Conservation (phyloP, 176 grass and related monocot genomes). For the Oryza longistaminata region DNA sequence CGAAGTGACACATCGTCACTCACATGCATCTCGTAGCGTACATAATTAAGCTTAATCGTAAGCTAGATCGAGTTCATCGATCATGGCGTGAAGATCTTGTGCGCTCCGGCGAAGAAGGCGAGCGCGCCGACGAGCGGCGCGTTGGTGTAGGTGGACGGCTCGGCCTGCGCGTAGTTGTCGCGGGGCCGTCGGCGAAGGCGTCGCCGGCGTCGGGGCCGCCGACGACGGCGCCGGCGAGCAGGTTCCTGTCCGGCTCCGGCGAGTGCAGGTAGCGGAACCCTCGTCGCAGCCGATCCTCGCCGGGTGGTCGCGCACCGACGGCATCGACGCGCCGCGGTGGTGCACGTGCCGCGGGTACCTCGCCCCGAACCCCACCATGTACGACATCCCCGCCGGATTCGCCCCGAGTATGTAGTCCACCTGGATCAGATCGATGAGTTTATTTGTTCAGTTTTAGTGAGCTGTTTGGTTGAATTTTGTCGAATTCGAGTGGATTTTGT, state of each 20-base stretch:
- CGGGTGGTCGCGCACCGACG: constrained; percentile 53
- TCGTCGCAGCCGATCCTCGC: constrained; percentile 37
- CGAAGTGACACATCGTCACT: neutral
- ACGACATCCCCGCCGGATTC: constrained; percentile 50
- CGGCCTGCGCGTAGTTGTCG: constrained; percentile 52
- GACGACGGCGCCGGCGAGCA: constrained; percentile 59
- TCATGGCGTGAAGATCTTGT: neutral
- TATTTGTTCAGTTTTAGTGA: neutral
- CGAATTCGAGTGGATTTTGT: neutral
- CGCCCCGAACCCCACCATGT: constrained; percentile 64
- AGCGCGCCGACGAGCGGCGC: constrained; percentile 64
- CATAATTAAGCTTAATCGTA: neutral
- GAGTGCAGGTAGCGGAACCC: constrained; percentile 58
- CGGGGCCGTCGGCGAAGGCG: constrained; percentile 40
- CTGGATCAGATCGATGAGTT: constrained; percentile 24
- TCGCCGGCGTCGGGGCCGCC: constrained; percentile 49
- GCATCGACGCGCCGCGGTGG: constrained; percentile 63
- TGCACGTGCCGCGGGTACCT: constrained; percentile 51
- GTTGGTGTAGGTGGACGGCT: constrained; percentile 68
- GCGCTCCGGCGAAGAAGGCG: constrained; percentile 50
- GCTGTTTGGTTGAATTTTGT: neutral
- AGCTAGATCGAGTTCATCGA: neutral
- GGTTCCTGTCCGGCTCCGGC: constrained; percentile 43
- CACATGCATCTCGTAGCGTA: neutral
- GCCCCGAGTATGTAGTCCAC: constrained; percentile 73